phyloP scores from a whole-genome alignment of 805 yeast genomes.

The Dipodascopsis tothii region DNA sequence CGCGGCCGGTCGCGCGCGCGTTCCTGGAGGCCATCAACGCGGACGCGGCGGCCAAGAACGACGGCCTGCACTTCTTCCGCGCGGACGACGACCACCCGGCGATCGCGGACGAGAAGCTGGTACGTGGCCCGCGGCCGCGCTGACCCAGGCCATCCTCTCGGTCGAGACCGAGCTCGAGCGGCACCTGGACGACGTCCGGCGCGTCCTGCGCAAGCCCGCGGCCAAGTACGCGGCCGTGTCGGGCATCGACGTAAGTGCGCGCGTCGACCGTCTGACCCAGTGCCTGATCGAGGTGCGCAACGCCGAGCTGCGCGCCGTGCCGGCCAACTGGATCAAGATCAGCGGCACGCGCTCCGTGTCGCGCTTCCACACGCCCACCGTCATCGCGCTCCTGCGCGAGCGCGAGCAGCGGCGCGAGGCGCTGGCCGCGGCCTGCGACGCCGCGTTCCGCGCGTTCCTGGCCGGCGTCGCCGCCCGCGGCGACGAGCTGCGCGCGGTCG shows the following conservation, averaged over 20 bases:
- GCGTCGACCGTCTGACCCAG: slow-evolving; percentile 25
- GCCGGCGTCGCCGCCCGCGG: slow-evolving; percentile 36
- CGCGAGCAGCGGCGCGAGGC: slow-evolving; percentile 56
- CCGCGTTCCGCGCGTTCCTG: slow-evolving; percentile 39
- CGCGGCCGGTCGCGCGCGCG: slow-evolving; percentile 29
- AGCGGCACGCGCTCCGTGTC: slow-evolving; percentile 59
- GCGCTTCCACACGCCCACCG: slow-evolving; percentile 62
- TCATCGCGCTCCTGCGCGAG: slow-evolving; percentile 44
- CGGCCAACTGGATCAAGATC: slow-evolving; percentile 69
- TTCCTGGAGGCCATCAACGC: slow-evolving; percentile 25
- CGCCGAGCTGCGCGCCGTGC: slow-evolving; percentile 49
- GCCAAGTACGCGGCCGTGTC: slow-evolving; percentile 49
- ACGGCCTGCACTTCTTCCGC: slow-evolving; percentile 25
- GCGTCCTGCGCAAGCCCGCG: slow-evolving; percentile 34
- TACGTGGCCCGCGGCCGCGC: slow-evolving; percentile 36
- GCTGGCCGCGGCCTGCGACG: slow-evolving; percentile 41
- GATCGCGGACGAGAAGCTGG: slow-evolving; percentile 36
- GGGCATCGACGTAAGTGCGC: slow-evolving; percentile 40
- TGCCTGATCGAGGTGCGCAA: slow-evolving; percentile 71
- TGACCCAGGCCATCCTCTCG: slow-evolving; percentile 33
- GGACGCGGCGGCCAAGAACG: slow-evolving; percentile 26
- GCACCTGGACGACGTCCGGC: slow-evolving; percentile 46
- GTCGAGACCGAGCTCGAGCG: slow-evolving; percentile 43
- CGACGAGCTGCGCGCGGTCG: slow-evolving; percentile 36
- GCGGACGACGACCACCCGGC: slow-evolving; percentile 33